These are phyloP conservation scores for Oleoguttula mirabilis DNA, from an alignment of 495 filamentous ascomycete species.

Conservation along the genomic window DNA sequence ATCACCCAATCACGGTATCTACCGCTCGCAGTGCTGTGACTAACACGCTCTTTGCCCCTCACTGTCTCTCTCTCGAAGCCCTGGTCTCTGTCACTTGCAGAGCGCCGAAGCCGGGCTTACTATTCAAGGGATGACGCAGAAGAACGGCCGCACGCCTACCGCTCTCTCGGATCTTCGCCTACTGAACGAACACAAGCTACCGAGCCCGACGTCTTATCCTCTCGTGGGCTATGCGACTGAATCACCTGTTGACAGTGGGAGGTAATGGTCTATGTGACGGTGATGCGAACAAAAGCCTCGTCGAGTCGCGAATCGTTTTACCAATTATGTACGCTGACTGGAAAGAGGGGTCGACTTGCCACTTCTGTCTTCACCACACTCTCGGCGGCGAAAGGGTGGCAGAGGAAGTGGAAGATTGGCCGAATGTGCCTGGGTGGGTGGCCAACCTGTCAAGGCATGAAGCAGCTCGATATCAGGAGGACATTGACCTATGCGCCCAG, in stretches of 20 bases:
- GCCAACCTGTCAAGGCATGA: slow-evolving; percentile 31
- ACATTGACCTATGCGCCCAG: no score
- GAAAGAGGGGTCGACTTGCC: slow-evolving; percentile 31
- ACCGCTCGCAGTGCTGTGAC: no score
- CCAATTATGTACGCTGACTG: slow-evolving; percentile 44
- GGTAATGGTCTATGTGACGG: slow-evolving; percentile 45
- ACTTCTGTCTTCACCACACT: slow-evolving; percentile 41
- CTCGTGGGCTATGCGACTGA: slow-evolving; percentile 53
- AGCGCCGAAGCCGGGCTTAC: slow-evolving; percentile 61
- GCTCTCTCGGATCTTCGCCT: slow-evolving; percentile 37
- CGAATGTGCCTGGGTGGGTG: slow-evolving; percentile 45
- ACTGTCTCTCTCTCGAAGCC: background rate
- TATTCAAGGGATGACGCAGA: slow-evolving; percentile 48
- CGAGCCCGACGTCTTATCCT: slow-evolving; percentile 47
- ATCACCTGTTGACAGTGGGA: slow-evolving; percentile 48
- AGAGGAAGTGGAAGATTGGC: slow-evolving; percentile 34
- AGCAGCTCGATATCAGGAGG: no score
- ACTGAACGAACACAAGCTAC: slow-evolving; percentile 45
- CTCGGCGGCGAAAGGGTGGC: slow-evolving; percentile 23
- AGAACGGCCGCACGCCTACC: slow-evolving; percentile 43
- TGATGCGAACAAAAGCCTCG: slow-evolving; percentile 66
- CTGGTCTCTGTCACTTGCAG: slow-evolving; percentile 37
- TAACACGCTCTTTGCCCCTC: no score
- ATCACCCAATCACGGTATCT: no score
- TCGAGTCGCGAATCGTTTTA: slow-evolving; percentile 56